A percentile compares a stretch with the other conserved stretches of the same genome.
phyloP scores from a whole-genome alignment of 371 early-diverging fungal species.

The Batrachochytrium dendrobatidis region DNA sequence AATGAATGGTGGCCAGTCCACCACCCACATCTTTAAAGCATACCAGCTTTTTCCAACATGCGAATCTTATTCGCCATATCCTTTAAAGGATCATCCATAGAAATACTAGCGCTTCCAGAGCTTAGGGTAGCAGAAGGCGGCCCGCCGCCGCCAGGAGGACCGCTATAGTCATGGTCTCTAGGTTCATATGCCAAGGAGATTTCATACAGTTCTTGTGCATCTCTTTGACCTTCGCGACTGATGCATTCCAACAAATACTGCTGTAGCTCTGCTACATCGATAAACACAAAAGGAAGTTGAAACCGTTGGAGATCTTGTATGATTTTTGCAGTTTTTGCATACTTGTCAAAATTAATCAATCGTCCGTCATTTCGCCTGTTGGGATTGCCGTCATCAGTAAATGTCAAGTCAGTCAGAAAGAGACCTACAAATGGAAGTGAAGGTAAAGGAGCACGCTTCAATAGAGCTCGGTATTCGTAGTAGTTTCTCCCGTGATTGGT shows the following conservation, averaged over 20 bases:
- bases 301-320: slow-evolving; percentile 72
- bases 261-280: slow-evolving; percentile 48
- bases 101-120: background rate
- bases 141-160: no score
- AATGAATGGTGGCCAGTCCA: background rate
- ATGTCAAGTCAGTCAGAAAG: slow-evolving; percentile 82
- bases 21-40: slow-evolving; percentile 16
- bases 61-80: slow-evolving; percentile 23
- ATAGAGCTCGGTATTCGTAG: slow-evolving; percentile 59
- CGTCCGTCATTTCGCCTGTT: slow-evolving; percentile 24
- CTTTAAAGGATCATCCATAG: slow-evolving; percentile 15
- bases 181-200: slow-evolving; percentile 30
- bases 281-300: slow-evolving; percentile 61
- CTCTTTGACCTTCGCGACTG: slow-evolving; percentile 1
- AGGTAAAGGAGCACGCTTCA: slow-evolving; percentile 59
- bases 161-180: slow-evolving; percentile 19
- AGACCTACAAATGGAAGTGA: slow-evolving; percentile 77
- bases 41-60: slow-evolving; percentile 26
- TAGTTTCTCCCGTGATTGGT: slow-evolving; percentile 67
- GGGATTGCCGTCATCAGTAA: slow-evolving; percentile 67
- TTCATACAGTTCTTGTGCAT: slow-evolving; percentile 27
- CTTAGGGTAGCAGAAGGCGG: no score
- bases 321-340: slow-evolving; percentile 53
- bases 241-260: slow-evolving; percentile 18
- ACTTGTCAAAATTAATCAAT: slow-evolving; percentile 80